A percentile compares a stretch with the other conserved stretches of the same genome.
Evolutionary conservation across 2,329 filamentous ascomycete genomes (phyloP).

Genomic region (Pyrenochaeta sp.): DNA sequence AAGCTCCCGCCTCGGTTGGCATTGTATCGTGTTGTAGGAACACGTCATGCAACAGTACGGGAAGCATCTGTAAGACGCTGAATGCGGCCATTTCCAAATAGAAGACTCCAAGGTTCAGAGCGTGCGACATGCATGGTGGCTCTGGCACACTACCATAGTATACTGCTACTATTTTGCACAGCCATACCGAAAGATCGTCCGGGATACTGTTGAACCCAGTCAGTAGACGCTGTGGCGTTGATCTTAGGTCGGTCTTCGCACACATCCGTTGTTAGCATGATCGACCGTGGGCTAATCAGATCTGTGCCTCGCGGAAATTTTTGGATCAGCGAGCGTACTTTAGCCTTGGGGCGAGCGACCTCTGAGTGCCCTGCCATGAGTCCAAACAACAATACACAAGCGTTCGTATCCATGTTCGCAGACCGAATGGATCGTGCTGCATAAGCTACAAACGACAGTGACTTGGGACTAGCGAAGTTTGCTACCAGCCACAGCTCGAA

Average conservation of each 20-base stretch:
- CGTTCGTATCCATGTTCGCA: too few species aligned
- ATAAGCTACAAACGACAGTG: too few species aligned
- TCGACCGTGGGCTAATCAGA: background rate
- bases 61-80: conserved; percentile 2
- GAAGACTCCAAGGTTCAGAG: background rate
- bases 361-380: background rate
- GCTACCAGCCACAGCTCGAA: too few species aligned
- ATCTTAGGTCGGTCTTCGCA: background rate
- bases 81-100: conserved; percentile 4
- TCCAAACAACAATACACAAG: background rate
- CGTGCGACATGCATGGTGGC: background rate
- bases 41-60: conserved; percentile 19
- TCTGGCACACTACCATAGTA: too few species aligned
- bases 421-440: too few species aligned
- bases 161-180: background rate
- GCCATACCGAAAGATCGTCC: background rate
- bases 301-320: conserved; percentile 6
- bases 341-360: conserved; percentile 6
- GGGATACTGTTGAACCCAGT: background rate
- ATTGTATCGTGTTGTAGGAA: conserved; percentile 10
- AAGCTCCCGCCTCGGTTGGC: conserved; percentile 20
- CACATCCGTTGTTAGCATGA: background rate
- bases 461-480: too few species aligned
- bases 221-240: background rate
- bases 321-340: conserved; percentile 12